Evolutionary conservation across 257 asterid genomes (phyloP).

Genomic region (Verbascum thapsus): DNA sequence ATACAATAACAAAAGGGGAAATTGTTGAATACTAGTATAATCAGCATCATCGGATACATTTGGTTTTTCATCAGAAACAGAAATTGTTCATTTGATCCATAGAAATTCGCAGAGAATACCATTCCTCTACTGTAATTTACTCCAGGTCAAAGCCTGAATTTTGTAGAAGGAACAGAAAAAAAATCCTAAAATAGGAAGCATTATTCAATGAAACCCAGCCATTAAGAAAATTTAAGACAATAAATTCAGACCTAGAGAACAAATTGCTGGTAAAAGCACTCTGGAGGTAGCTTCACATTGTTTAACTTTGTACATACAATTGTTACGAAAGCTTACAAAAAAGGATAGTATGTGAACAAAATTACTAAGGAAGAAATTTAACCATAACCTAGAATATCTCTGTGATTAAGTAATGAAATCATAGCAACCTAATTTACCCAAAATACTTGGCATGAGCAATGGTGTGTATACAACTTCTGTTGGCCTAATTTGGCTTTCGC

Average conservation of each 20-base stretch:
- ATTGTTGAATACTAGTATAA: neutral
- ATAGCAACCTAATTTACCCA: neutral
- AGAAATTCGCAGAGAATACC: conserved; percentile 6
- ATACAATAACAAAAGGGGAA: neutral
- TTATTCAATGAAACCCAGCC: conserved; percentile 1
- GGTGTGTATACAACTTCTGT: neutral
- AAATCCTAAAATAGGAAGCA: neutral
- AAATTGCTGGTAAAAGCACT: neutral
- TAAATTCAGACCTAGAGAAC: no score
- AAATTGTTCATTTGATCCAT: conserved; percentile 20
- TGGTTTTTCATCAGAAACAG: conserved; percentile 8
- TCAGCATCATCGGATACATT: neutral
- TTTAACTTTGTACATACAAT: neutral
- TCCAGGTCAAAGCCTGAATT: neutral
- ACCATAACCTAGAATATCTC: neutral
- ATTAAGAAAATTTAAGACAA: neutral
- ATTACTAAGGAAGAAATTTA: neutral
- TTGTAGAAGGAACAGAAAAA: neutral
- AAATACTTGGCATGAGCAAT: neutral
- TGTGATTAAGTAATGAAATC: conserved; percentile 4
- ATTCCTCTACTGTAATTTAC: neutral
- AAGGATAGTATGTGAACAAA: neutral
- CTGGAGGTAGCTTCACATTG: neutral
- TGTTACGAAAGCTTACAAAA: neutral
- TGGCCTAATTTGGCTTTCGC: neutral